Evolutionary conservation across 2,329 filamentous ascomycete genomes (phyloP), one percentile per base, ranked within the genome.

Genomic region (Penicillium sp.): DNA sequence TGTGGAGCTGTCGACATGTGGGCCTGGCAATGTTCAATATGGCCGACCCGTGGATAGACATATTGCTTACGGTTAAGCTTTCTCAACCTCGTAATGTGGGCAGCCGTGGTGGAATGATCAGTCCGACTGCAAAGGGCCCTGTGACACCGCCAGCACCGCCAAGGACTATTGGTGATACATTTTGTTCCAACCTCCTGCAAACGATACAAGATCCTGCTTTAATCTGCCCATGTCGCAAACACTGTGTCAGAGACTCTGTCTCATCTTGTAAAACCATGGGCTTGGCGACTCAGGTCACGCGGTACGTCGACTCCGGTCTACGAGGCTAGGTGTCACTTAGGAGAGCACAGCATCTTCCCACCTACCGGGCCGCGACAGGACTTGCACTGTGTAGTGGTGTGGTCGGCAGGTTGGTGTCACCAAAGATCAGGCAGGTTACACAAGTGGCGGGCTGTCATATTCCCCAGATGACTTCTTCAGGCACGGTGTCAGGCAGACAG

Each of bases 101-200:
- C 45, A 60, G 11, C 57, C 48, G 50, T 55, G 48, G 59, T 58
- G 58, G 52, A 46, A 47, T 57, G 57, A 60, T 58, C 53, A 34
- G 19, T 16, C 29, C 21, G 21, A 21, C 21, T 21, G 16, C 48
- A 59, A 23, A 40, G 15, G 31, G 21, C 46, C 34, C 50, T 58
- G 58, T 60, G 53, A 60, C 44, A 63, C 58, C 8, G 11, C n/a
- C 23, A 15, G 34, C 36, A 31, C 48, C 16, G n/a, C 23, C n/a
- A 13, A 50, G 8, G 53, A 54, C 46, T 36, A 50, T 58, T 64
- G 50, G 56, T 57, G 62, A 58, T 57, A 40, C 53, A 52, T 36
- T 48, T 44, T 41, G 39, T 53, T 38, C 31, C 23, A 52, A 46
- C 15, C 25, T 39, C 27, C 15, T 56, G 34, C 41, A 53, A 56